Evolutionary conservation across 139 green algal species (phyloP), one percentile per base, ranked within the genome.

Genomic region (Mesotaenium endlicherianum): DNA sequence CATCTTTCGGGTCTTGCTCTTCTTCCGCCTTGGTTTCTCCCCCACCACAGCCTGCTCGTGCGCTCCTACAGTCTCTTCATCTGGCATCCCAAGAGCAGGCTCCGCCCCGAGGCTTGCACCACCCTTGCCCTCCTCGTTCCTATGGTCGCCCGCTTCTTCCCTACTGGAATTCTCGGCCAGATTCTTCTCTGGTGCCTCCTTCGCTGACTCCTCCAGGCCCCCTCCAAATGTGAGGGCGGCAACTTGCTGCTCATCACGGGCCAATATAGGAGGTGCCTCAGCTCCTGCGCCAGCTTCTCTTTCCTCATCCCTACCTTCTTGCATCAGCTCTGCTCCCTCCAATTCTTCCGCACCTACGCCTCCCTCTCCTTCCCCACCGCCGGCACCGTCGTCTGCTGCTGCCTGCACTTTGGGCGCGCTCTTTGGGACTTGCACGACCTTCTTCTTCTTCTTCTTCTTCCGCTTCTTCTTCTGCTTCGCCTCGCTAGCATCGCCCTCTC

Each of bases 381-480:
- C 26, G 26, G 20, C 53, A 20, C 26, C 53, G 26, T 64, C 26
- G 20, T 26, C 53, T 34, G 20, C 53, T 26, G 26, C 53, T 64
- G 20, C 53, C 20, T 20, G 26, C 53, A 64, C 53, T 34, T 64
- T 64, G 26, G 20, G 26, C 53, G 20, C 53, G 20, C 53, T 26
- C 53, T 64, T 26, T 26, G 26, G 26, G 26, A 64, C 53, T 64
- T 64, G 26, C 53, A 64, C 20, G 20, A 20, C 53, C 26, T 76
- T 76, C 30, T 76, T 64, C 67, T 72, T 76, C 67, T 76, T 60
- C 31, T 76, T 76, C 67, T 76, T 64, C n/a, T 26, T 76, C 30
- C 67, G 20, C 67, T 76, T 76, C 67, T 60, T 72, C 20, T 76
- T 64, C 67, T 20, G 20, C 30, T 64, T 53, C 20, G 20, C n/a